phyloP scores from a whole-genome alignment of 2,329 filamentous ascomycete genomes.

The Pseudogymnoascus sp. region DNA sequence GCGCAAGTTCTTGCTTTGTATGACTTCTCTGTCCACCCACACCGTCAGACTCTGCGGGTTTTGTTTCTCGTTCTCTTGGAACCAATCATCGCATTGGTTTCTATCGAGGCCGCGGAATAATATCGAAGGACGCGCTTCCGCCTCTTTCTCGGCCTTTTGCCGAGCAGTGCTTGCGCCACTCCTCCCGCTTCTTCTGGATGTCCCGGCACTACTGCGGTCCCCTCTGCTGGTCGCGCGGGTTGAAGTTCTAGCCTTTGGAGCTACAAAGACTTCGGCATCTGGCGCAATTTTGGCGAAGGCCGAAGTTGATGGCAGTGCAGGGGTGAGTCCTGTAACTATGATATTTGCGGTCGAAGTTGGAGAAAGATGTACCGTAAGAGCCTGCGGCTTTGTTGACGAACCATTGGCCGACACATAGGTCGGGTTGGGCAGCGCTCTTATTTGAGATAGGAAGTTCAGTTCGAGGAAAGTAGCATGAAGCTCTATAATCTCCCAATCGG shows the following conservation, averaged over 20 bases:
- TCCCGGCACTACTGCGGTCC: constrained; percentile 70
- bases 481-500: constrained; percentile 99
- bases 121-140: constrained; percentile 58
- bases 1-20: constrained; percentile 63
- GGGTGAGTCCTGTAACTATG: constrained; percentile 73
- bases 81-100: constrained; percentile 62
- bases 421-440: constrained; percentile 87
- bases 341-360: constrained; percentile 94
- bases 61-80: constrained; percentile 51
- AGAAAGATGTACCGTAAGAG: constrained; percentile 84
- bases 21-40: constrained; percentile 76
- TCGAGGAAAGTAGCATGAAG: constrained; percentile 93
- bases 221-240: constrained; percentile 56
- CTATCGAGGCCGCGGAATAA: constrained; percentile 77
- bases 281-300: constrained; percentile 88
- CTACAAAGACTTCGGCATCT: constrained; percentile 94
- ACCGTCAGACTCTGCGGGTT: constrained; percentile 57
- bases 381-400: constrained; percentile 54
- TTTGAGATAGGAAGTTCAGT: constrained; percentile 84
- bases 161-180: constrained; percentile 66
- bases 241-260: constrained; percentile 73
- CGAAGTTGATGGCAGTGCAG: constrained; percentile 56
- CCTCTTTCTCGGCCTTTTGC: constrained; percentile 48
- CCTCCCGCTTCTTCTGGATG: constrained; percentile 67
- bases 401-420: constrained; percentile 47